phyloP scores from a whole-genome alignment of 805 yeast species.

The Wickerhamomyces xylosicus region DNA sequence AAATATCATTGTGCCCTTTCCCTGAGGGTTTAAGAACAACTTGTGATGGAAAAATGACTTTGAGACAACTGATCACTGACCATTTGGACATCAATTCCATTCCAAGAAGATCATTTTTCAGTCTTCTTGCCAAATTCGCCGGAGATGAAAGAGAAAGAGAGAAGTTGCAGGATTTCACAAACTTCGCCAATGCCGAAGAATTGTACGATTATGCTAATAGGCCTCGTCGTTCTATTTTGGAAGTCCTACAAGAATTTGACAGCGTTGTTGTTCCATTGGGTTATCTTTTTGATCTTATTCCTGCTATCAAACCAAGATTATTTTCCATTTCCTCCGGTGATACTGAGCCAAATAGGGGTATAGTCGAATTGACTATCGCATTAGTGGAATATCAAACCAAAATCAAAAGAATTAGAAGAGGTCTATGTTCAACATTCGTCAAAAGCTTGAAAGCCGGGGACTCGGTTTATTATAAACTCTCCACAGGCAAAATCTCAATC shows the following conservation, averaged over 20 bases:
- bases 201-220: constrained; percentile 86
- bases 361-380: constrained; percentile 68
- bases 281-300: constrained; percentile 68
- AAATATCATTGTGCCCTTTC: constrained; percentile 20
- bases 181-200: constrained; percentile 67
- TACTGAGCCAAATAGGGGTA: constrained; percentile 12
- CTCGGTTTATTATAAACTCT: constrained; percentile 34
- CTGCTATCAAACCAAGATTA: constrained; percentile 67
- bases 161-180: constrained; percentile 65
- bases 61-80: constrained; percentile 61
- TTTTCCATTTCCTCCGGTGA: constrained; percentile 69
- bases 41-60: constrained; percentile 52
- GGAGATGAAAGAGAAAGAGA: constrained; percentile 65
- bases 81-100: constrained; percentile 77
- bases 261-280: constrained; percentile 67
- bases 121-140: constrained; percentile 64
- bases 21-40: constrained; percentile 12
- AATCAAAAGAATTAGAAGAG: constrained; percentile 63
- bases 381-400: constrained; percentile 82
- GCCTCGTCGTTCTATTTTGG: constrained; percentile 81
- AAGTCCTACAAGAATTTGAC: constrained; percentile 73
- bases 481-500: neutral
- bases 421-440: constrained; percentile 76
- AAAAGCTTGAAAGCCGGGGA: constrained; percentile 38
- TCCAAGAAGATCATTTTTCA: constrained; percentile 79